Conservation (phyloP, 2,329 filamentous ascomycete genomes). For the Neurospora sp. region DNA sequence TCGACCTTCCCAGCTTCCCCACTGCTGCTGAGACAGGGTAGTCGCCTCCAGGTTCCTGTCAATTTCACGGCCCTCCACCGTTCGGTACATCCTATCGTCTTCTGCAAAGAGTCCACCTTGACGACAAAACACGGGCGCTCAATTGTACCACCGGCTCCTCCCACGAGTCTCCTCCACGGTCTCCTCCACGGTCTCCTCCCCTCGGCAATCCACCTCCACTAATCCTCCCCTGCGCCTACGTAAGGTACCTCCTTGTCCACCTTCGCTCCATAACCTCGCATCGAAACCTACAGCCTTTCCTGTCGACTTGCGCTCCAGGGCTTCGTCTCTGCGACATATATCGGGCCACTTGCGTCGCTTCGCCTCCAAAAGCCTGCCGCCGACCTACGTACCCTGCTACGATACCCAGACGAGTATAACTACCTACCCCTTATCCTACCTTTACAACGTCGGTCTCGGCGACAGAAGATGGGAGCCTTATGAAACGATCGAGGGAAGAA, state of each 20-base stretch:
- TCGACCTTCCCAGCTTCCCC: neutral
- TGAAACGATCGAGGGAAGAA: neutral
- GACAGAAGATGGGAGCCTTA: constrained; percentile 1
- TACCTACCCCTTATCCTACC: neutral
- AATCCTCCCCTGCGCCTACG: neutral
- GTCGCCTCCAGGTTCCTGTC: neutral
- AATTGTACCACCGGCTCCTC: neutral
- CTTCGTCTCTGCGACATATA: neutral
- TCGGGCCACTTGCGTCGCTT: neutral
- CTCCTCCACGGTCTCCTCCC: neutral
- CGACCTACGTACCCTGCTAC: neutral
- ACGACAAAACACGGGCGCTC: neutral
- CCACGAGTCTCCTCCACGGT: neutral
- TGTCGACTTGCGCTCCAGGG: neutral
- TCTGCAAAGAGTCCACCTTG: neutral
- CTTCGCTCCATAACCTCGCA: neutral
- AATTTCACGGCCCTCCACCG: neutral
- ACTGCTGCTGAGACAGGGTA: neutral
- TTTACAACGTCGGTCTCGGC: neutral
- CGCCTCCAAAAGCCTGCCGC: neutral
- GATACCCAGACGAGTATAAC: neutral
- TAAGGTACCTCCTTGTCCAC: neutral
- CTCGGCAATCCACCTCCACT: neutral
- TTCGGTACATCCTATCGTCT: neutral
- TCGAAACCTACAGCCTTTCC: neutral